These are phyloP conservation scores for Millerozyma miso DNA, from an alignment of 805 yeast genomes.

Conservation along the genomic window DNA sequence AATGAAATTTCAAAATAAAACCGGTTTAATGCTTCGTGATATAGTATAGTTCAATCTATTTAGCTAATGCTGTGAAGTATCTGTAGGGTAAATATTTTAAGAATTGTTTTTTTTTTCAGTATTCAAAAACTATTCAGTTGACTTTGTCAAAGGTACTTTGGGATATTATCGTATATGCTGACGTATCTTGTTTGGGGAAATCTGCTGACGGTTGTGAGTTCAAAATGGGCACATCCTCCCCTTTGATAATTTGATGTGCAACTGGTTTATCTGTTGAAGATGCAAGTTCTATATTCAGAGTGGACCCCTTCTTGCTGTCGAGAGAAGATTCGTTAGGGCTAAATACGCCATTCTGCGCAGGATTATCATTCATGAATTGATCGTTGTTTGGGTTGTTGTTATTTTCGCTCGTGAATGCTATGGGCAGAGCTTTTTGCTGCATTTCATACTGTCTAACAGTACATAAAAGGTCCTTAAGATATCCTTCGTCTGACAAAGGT, in stretches of 20 bases:
- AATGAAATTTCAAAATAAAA: too few species aligned
- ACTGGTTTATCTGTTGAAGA: background rate
- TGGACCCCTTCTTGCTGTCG: background rate
- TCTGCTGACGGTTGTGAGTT: background rate
- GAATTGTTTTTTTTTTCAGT: too few species aligned
- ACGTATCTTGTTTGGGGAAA: background rate
- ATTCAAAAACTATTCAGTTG: background rate
- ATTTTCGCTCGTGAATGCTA: background rate
- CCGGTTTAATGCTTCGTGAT: too few species aligned
- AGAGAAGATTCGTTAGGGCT: background rate
- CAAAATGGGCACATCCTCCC: background rate
- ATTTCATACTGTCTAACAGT: conserved; percentile 10
- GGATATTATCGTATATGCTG: background rate
- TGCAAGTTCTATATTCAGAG: background rate
- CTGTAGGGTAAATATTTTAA: too few species aligned
- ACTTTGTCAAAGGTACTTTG: background rate
- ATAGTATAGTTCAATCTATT: too few species aligned
- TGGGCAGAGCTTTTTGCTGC: background rate
- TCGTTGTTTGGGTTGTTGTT: too few species aligned
- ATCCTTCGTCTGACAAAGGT: conserved; percentile 21
- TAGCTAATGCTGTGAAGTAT: too few species aligned
- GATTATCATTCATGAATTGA: background rate
- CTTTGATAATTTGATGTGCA: background rate
- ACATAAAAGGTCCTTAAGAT: conserved; percentile 13
- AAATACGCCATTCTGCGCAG: background rate